Conservation (phyloP, 768 basidiomycete genomes). For the Auricularia sp. region DNA sequence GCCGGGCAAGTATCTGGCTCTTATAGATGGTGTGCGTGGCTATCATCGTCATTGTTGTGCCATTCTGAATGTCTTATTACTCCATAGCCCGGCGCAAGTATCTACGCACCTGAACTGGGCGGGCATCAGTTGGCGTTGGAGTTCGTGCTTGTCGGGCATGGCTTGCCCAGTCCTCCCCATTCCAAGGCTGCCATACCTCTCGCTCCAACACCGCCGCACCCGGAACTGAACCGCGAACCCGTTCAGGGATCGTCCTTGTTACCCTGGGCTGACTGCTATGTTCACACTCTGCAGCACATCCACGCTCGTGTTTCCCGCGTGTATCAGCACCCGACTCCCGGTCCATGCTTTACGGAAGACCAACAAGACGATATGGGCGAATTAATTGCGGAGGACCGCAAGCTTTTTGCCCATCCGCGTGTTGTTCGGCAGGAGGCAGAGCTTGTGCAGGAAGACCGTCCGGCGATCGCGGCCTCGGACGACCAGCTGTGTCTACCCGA, state of each 20-base stretch:
- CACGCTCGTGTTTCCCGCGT: neutral
- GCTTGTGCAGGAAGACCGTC: no score
- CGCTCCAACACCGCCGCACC: neutral
- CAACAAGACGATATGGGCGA: neutral
- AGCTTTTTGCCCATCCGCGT: no score
- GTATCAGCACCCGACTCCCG: neutral
- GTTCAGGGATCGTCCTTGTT: neutral
- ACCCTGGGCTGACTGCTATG: neutral
- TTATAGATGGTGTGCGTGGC: neutral
- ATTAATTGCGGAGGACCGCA: no score
- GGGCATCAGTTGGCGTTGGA: neutral
- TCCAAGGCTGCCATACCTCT: neutral
- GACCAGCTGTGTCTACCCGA: neutral
- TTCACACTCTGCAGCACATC: neutral
- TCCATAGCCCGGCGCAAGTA: neutral
- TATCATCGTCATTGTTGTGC: neutral
- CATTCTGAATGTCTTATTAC: neutral
- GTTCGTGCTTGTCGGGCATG: neutral
- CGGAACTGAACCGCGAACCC: neutral
- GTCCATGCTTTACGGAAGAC: neutral
- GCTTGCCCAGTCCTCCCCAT: neutral
- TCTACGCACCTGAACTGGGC: neutral
- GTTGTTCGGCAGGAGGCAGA: no score
- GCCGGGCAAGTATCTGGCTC: neutral
- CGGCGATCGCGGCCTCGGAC: neutral